Evolutionary conservation across 257 asterid species (phyloP).

Genomic region (Solanum virginianum): DNA sequence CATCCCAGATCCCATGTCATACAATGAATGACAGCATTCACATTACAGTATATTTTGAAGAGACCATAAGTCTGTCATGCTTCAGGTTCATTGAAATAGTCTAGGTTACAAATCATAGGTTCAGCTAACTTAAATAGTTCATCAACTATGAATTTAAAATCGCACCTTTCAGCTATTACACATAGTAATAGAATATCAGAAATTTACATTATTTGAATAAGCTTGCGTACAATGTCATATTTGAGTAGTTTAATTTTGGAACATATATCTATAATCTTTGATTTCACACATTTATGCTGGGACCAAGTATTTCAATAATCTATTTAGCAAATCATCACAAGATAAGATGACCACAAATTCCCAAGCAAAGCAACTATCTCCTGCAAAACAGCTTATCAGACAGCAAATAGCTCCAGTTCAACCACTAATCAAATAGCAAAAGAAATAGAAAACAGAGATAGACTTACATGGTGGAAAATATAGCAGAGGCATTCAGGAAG

Average conservation of each 20-base stretch:
- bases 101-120: background rate
- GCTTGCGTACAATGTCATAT: background rate
- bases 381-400: background rate
- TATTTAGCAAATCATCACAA: background rate
- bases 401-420: background rate
- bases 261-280: background rate
- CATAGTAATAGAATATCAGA: background rate
- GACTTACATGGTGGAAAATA: conserved; percentile 83
- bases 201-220: background rate
- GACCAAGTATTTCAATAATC: background rate
- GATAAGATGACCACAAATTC: background rate
- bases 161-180: background rate
- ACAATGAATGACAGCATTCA: background rate
- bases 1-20: background rate
- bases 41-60: background rate
- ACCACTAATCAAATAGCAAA: background rate
- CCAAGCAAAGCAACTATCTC: background rate
- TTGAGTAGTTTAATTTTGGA: background rate
- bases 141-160: background rate
- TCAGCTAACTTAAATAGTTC: background rate
- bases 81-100: background rate
- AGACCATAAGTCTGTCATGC: background rate
- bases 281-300: background rate
- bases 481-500: conserved; percentile 98
- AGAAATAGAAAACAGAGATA: background rate